These are phyloP conservation scores for Piloderma croceum DNA, from an alignment of 768 basidiomycete species.

Conservation along the genomic window DNA sequence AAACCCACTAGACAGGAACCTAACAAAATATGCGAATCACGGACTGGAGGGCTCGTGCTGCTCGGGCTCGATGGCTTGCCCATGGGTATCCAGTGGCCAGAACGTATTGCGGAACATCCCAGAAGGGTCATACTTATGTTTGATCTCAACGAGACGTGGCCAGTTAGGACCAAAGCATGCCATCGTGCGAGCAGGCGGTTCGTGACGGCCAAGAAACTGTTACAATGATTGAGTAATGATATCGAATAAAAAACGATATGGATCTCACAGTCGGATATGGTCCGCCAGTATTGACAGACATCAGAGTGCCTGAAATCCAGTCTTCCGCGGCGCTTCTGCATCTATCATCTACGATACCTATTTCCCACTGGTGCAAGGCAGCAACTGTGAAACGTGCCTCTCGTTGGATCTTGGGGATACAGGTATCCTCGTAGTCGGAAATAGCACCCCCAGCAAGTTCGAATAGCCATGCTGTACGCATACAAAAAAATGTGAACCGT, in stretches of 20 bases:
- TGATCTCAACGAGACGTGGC: constrained; percentile 62
- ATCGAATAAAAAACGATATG: constrained; percentile 9
- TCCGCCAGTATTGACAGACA: constrained; percentile 69
- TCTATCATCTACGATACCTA: constrained; percentile 72
- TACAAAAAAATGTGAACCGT: background rate
- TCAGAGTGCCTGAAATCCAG: constrained; percentile 78
- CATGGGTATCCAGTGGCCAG: constrained; percentile 68
- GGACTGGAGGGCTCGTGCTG: constrained; percentile 61
- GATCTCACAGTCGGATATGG: constrained; percentile 71
- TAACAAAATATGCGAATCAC: constrained; percentile 23
- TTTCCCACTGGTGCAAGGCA: constrained; percentile 90
- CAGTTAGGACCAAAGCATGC: constrained; percentile 74
- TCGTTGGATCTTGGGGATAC: constrained; percentile 72
- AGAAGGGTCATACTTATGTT: constrained; percentile 69
- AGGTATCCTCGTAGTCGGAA: constrained; percentile 63
- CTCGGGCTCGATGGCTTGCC: constrained; percentile 48
- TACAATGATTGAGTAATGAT: constrained; percentile 7
- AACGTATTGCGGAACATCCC: constrained; percentile 73
- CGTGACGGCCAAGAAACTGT: constrained; percentile 73
- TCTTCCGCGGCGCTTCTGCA: constrained; percentile 81
- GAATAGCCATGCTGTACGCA: constrained; percentile 75
- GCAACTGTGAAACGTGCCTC: constrained; percentile 81
- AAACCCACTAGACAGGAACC: too few species aligned
- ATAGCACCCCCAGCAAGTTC: constrained; percentile 84
- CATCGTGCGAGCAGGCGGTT: constrained; percentile 55